phyloP scores from a whole-genome alignment of 2,329 filamentous ascomycete genomes.

The Dryadomyces sulphureus region DNA sequence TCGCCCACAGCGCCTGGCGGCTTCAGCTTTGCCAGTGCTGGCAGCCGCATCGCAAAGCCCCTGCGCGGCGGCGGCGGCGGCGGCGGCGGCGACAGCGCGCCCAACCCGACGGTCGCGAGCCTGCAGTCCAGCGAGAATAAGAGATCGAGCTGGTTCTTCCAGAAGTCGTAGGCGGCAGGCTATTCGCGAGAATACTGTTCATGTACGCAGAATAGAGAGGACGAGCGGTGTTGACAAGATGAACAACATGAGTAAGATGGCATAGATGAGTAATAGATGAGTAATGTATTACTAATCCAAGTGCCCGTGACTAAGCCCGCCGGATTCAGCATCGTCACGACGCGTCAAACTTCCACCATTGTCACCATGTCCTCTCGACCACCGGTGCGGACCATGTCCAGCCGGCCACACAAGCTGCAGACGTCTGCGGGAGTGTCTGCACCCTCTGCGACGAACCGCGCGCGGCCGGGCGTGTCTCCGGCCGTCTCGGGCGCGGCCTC shows the following conservation, averaged over 20 bases:
- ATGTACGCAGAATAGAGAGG: background rate
- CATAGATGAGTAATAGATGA: no score
- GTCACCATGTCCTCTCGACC: slow-evolving; percentile 1
- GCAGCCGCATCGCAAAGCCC: slow-evolving; percentile 55
- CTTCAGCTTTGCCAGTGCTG: slow-evolving; percentile 55
- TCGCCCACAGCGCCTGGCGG: slow-evolving; percentile 44
- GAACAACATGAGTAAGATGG: no score
- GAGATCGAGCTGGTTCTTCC: slow-evolving; percentile 38
- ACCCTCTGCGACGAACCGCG: background rate
- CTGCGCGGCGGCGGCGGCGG: slow-evolving; percentile 52
- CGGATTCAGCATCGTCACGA: no score
- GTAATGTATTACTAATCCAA: no score
- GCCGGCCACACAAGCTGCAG: background rate
- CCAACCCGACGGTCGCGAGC: slow-evolving; percentile 40
- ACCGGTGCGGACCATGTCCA: background rate
- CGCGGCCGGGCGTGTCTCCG: background rate
- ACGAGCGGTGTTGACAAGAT: background rate
- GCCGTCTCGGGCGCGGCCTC: background rate
- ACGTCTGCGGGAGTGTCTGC: background rate
- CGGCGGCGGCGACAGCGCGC: slow-evolving; percentile 31
- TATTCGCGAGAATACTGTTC: no score
- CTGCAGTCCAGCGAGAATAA: slow-evolving; percentile 51
- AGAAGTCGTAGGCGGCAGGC: no score
- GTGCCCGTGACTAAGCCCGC: no score
- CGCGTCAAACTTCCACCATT: background rate